Percentiles rank a stretch among this genome's conserved stretches.
These are phyloP conservation scores for Nakazawaea pomicola DNA, from an alignment of 805 yeast genomes.

Conservation along the genomic window DNA sequence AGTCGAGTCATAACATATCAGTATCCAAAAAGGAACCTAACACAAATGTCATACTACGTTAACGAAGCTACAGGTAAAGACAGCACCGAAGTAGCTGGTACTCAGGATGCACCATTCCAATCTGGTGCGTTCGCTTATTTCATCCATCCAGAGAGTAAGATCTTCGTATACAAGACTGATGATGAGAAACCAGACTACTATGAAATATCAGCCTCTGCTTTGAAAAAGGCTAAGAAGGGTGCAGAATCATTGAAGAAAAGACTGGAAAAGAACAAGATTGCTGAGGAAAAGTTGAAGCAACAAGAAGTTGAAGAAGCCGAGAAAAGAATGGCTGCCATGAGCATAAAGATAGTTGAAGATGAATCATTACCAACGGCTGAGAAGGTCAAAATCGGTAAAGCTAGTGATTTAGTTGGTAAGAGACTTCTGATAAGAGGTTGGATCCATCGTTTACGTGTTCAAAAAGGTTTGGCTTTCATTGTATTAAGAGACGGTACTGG, in stretches of 20 bases:
- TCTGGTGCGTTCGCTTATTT: slow-evolving; percentile 80
- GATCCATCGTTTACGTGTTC: slow-evolving; percentile 91
- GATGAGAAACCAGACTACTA: slow-evolving; percentile 58
- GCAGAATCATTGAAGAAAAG: slow-evolving; percentile 87
- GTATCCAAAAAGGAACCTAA: too few relatives aligned
- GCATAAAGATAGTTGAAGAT: slow-evolving; percentile 73
- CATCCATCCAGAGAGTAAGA: slow-evolving; percentile 38
- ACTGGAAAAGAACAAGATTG: slow-evolving; percentile 60
- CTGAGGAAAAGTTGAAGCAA: slow-evolving; percentile 44
- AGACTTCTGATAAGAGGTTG: slow-evolving; percentile 88
- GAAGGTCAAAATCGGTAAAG: slow-evolving; percentile 56
- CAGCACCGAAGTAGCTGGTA: slow-evolving; percentile 48
- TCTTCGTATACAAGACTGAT: slow-evolving; percentile 50
- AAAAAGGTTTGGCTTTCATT: slow-evolving; percentile 86
- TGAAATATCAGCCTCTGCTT: slow-evolving; percentile 83
- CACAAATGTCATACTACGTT: slow-evolving; percentile 46
- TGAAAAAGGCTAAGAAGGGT: slow-evolving; percentile 95
- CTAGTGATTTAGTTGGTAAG: slow-evolving; percentile 51
- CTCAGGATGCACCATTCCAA: slow-evolving; percentile 67
- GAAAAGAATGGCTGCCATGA: slow-evolving; percentile 72
- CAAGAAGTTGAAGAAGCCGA: slow-evolving; percentile 70
- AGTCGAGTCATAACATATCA: too few relatives aligned
- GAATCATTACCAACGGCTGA: slow-evolving; percentile 63
- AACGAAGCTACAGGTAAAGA: slow-evolving; percentile 73
- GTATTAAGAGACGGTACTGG: slow-evolving; percentile 97